Evolutionary conservation across 2,329 filamentous ascomycete genomes (phyloP), one percentile per base, ranked within the genome.

Genomic region (Monosporascus sp.): DNA sequence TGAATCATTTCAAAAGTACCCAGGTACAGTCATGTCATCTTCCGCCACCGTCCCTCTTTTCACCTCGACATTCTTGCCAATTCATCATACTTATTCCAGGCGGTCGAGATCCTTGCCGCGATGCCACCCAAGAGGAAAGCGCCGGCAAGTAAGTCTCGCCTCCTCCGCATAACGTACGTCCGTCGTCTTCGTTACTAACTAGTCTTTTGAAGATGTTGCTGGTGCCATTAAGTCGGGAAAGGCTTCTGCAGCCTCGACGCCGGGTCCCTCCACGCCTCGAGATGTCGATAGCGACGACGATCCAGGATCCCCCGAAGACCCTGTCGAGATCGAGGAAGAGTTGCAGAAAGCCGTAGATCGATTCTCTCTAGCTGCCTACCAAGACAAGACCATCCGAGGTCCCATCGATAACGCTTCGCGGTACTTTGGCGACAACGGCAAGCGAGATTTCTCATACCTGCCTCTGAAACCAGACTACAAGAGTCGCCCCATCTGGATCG

Each of bases 401-500:
- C 65, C 64, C 20, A 59, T 64, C 49, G 67, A 69, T 46, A 78
- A 60, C 69, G 77, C 62, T 66, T 79, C 54, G 69, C 74, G 56
- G 65, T 75, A 66, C 72, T 79, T 64, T 73, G 78, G 69, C 65
- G 73, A 63, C 64, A 75, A 64, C 64, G 74, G 70, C 31, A 65
- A 60, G 52, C 65, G 65, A 58, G 91, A 99, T 71, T 94, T 94
- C 69, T 92, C 89, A 48, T 88, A 87, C 60, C 79, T 96, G 38
- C 77, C 83, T 38, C 77, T 97, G 60, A 97, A 97, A 72, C 84
- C 87, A 3, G 93, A 97, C 70, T 91, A 96, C 74, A 84, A 86
- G 58, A 91, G 92, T 65, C 86, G 94, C 17, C 94, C 94, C 17
- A 79, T 97, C 55, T 97, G 91, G 90, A 94, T 99, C 62, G 91